Conservation (phyloP, 176 grass and related monocot species). For the Zoysia pacifica region DNA sequence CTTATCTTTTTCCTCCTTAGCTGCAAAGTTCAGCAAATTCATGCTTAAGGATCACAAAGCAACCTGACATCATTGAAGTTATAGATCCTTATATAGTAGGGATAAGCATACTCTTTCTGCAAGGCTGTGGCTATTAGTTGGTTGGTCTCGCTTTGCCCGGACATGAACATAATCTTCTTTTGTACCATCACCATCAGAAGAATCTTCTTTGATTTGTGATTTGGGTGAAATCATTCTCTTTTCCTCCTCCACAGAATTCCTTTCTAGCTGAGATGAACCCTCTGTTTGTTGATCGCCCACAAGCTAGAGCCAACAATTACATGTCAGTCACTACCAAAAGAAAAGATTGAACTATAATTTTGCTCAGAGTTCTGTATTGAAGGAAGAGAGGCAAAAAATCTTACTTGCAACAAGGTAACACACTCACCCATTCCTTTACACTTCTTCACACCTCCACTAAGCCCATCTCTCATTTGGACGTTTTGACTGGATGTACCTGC, state of each 20-base stretch:
- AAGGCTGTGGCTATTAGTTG: conserved; percentile 98
- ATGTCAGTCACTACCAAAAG: conserved; percentile 25
- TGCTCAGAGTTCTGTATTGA: background rate
- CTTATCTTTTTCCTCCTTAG: conserved; percentile 98
- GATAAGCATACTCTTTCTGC: conserved; percentile 80
- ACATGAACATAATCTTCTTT: conserved; percentile 93
- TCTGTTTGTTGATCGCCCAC: conserved; percentile 51
- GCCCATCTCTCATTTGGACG: conserved; percentile 52
- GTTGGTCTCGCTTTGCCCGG: conserved; percentile 88
- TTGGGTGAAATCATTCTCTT: conserved; percentile 44
- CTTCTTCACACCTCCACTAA: conserved; percentile 56
- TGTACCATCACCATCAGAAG: conserved; percentile 55
- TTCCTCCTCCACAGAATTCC: conserved; percentile 46
- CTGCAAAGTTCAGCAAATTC: conserved; percentile 52
- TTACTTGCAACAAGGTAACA: conserved; percentile 45
- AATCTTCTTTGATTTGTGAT: conserved; percentile 56
- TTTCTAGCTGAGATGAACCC: conserved; percentile 47
- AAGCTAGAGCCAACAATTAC: conserved; percentile 41
- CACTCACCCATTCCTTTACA: conserved; percentile 49
- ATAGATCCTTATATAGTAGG: conserved; percentile 5
- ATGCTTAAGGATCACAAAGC: conserved; percentile 35
- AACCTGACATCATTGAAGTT: conserved; percentile 17
- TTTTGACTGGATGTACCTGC: conserved; percentile 60
- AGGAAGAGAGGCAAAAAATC: conserved; percentile 3
- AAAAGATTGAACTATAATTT: conserved; percentile 17